A percentile compares a stretch with the other conserved stretches of the same genome.
phyloP scores from a whole-genome alignment of 805 yeast species.

The Ogataea ganodermae region DNA sequence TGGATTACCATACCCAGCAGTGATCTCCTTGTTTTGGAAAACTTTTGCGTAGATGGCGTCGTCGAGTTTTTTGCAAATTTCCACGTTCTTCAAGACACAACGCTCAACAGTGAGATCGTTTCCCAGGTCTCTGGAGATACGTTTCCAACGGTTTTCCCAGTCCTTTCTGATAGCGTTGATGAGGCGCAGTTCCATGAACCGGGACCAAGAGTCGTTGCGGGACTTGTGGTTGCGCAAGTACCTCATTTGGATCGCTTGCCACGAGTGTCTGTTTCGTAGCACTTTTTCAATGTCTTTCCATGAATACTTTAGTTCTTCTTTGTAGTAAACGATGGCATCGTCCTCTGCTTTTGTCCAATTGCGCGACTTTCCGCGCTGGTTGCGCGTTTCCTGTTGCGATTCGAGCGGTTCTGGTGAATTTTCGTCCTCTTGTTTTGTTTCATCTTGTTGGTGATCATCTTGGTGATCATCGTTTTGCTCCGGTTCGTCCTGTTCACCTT shows the following conservation, averaged over 20 bases:
- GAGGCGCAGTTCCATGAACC: constrained; percentile 37
- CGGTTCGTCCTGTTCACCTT: background rate
- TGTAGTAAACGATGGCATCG: constrained; percentile 37
- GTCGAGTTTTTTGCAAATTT: constrained; percentile 35
- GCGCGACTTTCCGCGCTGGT: constrained; percentile 14
- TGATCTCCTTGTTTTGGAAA: constrained; percentile 33
- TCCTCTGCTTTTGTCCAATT: constrained; percentile 42
- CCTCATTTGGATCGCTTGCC: constrained; percentile 52
- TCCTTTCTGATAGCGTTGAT: constrained; percentile 37
- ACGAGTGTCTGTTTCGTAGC: constrained; percentile 37
- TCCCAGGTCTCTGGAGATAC: constrained; percentile 38
- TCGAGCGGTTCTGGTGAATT: constrained; percentile 4
- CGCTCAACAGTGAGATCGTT: constrained; percentile 33
- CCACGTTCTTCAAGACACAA: constrained; percentile 33
- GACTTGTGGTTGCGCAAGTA: constrained; percentile 43
- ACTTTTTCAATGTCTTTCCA: constrained; percentile 42
- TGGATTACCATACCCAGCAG: constrained; percentile 27
- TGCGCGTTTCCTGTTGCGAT: constrained; percentile 6
- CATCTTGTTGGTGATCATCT: background rate
- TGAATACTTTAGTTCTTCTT: constrained; percentile 39
- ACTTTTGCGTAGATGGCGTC: constrained; percentile 27
- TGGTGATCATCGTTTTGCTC: background rate
- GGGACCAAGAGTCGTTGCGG: constrained; percentile 38
- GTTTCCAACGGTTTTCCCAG: constrained; percentile 44
- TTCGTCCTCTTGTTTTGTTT: constrained; percentile 3